Conservation (phyloP, 768 basidiomycete genomes). For the Rubroboletus satanas region DNA sequence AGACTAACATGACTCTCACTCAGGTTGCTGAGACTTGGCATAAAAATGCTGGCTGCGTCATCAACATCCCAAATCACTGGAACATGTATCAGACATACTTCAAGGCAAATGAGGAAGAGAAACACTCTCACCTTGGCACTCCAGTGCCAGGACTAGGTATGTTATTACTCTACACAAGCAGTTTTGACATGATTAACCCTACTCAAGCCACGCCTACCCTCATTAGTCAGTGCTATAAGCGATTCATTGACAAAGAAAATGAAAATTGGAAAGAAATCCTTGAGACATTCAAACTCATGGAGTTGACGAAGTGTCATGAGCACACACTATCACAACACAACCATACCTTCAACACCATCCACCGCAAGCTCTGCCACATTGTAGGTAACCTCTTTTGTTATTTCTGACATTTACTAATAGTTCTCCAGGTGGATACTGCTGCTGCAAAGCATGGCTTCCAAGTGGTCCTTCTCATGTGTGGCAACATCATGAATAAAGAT, state of each 20-base stretch:
- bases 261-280: not conserved
- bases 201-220: not conserved
- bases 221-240: not conserved
- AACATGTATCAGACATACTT: not conserved
- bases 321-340: not conserved
- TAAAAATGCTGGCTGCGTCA: not conserved
- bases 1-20: not conserved
- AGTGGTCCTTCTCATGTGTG: not conserved
- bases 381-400: not conserved
- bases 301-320: not conserved
- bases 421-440: not conserved
- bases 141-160: not conserved
- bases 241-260: not conserved
- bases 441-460: not conserved
- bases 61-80: not conserved
- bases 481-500: conserved; percentile 3
- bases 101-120: not conserved
- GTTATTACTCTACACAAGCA: no score
- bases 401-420: not conserved
- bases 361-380: not conserved
- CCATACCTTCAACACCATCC: not conserved
- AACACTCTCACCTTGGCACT: not conserved
- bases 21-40: not conserved
- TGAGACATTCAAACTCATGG: not conserved
- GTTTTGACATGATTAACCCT: not conserved